Evolutionary conservation across 2,329 filamentous ascomycete genomes (phyloP).

Genomic region (Torrubiella hemipterigena): DNA sequence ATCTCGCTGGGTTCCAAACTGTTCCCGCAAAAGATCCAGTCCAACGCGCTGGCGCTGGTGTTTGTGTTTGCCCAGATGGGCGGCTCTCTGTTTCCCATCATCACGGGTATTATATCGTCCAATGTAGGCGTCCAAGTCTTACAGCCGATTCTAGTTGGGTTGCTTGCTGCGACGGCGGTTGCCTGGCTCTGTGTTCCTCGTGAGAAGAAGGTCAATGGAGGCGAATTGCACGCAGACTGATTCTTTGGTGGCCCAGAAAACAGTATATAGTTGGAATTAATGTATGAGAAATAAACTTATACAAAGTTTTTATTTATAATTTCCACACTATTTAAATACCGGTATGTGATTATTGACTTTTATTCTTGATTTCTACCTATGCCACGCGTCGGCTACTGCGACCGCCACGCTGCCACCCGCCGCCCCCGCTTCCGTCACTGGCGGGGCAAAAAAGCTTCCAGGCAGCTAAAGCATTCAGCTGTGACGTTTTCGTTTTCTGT

Average conservation of each 20-base stretch:
- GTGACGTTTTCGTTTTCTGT: slow-evolving; percentile 4
- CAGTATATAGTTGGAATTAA: too few relatives aligned
- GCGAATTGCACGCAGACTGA: slow-evolving; percentile 21
- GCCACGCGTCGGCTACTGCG: too few relatives aligned
- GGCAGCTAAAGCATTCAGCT: slow-evolving; percentile 3
- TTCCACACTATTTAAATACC: too few relatives aligned
- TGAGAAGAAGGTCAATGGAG: slow-evolving; percentile 18
- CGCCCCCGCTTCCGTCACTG: slow-evolving; percentile 1
- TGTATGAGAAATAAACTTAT: too few relatives aligned
- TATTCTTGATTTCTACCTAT: too few relatives aligned
- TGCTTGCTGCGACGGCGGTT: slow-evolving; percentile 31
- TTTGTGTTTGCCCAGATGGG: slow-evolving; percentile 46
- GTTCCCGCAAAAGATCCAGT: slow-evolving; percentile 24
- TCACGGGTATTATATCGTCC: slow-evolving; percentile 39
- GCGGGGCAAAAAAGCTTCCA: neutral
- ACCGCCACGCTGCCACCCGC: neutral
- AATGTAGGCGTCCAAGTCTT: slow-evolving; percentile 31
- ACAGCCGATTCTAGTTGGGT: slow-evolving; percentile 37
- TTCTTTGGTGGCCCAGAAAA: too few relatives aligned
- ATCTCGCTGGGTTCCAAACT: slow-evolving; percentile 41
- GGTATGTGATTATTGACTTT: too few relatives aligned
- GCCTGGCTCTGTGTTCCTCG: slow-evolving; percentile 33
- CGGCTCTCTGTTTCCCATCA: slow-evolving; percentile 40
- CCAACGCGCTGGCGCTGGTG: slow-evolving; percentile 31
- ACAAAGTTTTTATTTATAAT: too few relatives aligned